Evolutionary conservation across 2,329 filamentous ascomycete species (phyloP), one percentile per base, ranked within the genome.

Genomic region (Colletotrichum neosansevieriae): DNA sequence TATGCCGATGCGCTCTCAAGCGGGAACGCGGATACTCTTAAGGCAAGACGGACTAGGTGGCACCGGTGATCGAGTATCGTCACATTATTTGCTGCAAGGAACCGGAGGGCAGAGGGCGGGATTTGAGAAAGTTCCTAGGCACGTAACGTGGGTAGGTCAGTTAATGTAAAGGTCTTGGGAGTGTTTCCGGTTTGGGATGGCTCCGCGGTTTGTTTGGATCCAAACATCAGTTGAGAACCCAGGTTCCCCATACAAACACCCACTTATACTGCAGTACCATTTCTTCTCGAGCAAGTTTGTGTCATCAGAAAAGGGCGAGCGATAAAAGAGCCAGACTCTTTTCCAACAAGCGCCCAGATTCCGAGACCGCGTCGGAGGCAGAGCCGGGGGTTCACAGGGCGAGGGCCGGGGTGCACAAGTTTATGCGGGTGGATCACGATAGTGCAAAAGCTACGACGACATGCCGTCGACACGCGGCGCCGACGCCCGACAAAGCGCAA

Each of bases 271-370:
- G n/a, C n/a, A n/a, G n/a, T n/a, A n/a, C 34, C 9, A 21, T 57
- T 42, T 54, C 42, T 57, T 42, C 19, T 67, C 56, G 50, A 67
- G 58, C 63, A 67, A 63, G 34, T 63, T 63, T 57, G 36, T 66
- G 32, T 56, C 58, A 49, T 63, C 15, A 24, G 19, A 24, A 56
- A 63, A 42, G 17, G 63, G 29, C 34, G 50, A 62, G 49, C 17
- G 12, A 17, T 49, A 13, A 44, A 29, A n/a, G 24, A 56, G 58
- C 40, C 21, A 53, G n/a, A 42, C 21, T 45, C 32, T 19, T 6
- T 29, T 29, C 29, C 29, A 29, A n/a, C 19, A 19, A 11, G 19
- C 19, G 53, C 11, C 53, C 53, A 21, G 36, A 42, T 17, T 15
- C 34, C 7, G 34, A 44, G 21, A 19, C 29, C 29, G 13, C 19